These are phyloP conservation scores for Moesziomyces sp. DNA, from an alignment of 1,284 basidiomycete genomes.

Conservation along the genomic window DNA sequence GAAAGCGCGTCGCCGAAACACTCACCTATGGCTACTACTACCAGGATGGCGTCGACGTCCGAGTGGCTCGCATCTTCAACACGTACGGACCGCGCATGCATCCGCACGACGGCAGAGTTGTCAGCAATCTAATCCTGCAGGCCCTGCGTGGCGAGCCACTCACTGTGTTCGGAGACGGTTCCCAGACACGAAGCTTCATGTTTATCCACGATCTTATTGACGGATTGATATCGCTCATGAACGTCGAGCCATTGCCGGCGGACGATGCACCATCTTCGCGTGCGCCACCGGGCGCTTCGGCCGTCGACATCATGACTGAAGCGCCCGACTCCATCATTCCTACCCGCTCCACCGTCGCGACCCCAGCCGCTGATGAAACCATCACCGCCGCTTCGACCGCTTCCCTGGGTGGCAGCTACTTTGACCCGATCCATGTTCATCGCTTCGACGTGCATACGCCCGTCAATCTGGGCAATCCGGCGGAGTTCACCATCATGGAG, in stretches of 20 bases:
- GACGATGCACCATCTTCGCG: slow-evolving; percentile 77
- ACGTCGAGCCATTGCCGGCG: slow-evolving; percentile 22
- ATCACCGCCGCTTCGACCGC: background rate
- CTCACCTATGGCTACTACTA: slow-evolving; percentile 75
- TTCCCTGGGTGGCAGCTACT: slow-evolving; percentile 2
- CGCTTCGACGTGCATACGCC: slow-evolving; percentile 67
- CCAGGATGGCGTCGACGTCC: slow-evolving; percentile 91
- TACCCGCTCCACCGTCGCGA: slow-evolving; percentile 13
- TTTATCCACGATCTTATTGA: slow-evolving; percentile 74
- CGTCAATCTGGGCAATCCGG: slow-evolving; percentile 91
- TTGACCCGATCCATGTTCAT: slow-evolving; percentile 10
- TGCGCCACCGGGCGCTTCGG: background rate
- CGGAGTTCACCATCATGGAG: slow-evolving; percentile 87
- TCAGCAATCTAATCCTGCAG: slow-evolving; percentile 97
- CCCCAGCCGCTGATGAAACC: slow-evolving; percentile 5
- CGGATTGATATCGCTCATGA: slow-evolving; percentile 67
- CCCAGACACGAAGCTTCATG: slow-evolving; percentile 90
- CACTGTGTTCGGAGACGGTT: slow-evolving; percentile 96
- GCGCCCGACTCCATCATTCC: slow-evolving; percentile 34
- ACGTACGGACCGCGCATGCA: slow-evolving; percentile 75
- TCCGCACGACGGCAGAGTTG: slow-evolving; percentile 93
- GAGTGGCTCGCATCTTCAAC: slow-evolving; percentile 61
- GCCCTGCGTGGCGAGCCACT: slow-evolving; percentile 93
- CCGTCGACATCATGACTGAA: slow-evolving; percentile 32
- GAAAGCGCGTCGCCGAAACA: slow-evolving; percentile 63